Conservation (phyloP, 2,329 filamentous ascomycete genomes). For the Bipolaris victoriae region DNA sequence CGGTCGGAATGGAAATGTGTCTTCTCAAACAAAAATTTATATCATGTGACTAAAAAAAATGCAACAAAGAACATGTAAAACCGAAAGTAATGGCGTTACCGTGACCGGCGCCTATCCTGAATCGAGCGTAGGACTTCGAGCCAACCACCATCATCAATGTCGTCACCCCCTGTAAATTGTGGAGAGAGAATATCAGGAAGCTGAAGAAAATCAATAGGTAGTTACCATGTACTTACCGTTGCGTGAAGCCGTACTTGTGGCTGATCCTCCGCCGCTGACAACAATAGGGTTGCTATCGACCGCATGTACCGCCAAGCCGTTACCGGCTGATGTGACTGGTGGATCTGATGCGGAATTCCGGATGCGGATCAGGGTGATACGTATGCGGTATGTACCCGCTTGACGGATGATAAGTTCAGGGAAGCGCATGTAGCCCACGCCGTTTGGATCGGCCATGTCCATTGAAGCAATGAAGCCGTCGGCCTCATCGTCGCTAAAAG, state of each 20-base stretch:
- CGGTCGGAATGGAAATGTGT: background rate
- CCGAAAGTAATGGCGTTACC: conserved; percentile 16
- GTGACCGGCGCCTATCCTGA: conserved; percentile 31
- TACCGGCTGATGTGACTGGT: conserved; percentile 31
- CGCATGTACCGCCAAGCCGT: conserved; percentile 39
- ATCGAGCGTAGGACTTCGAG: conserved; percentile 38
- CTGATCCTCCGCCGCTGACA: conserved; percentile 34
- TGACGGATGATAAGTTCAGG: conserved; percentile 46
- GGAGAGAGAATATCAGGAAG: conserved; percentile 36
- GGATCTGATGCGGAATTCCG: conserved; percentile 35
- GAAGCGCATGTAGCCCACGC: conserved; percentile 49
- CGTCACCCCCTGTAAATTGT: conserved; percentile 32
- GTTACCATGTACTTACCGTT: conserved; percentile 46
- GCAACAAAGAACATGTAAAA: conserved; percentile 14
- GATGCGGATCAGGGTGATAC: conserved; percentile 47
- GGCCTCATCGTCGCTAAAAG: conserved; percentile 46
- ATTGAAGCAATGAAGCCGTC: conserved; percentile 46
- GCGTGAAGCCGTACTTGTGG: conserved; percentile 26
- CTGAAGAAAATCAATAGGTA: conserved; percentile 36
- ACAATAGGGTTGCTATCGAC: conserved; percentile 46
- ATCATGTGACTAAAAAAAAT: conserved; percentile 27
- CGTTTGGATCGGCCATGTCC: conserved; percentile 44
- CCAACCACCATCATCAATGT: conserved; percentile 42
- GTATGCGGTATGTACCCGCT: conserved; percentile 46
- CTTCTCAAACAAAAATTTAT: conserved; percentile 10